These are phyloP conservation scores for Pythium coloratum DNA, from an alignment of 352 stramenopile genomes.

Conservation along the genomic window DNA sequence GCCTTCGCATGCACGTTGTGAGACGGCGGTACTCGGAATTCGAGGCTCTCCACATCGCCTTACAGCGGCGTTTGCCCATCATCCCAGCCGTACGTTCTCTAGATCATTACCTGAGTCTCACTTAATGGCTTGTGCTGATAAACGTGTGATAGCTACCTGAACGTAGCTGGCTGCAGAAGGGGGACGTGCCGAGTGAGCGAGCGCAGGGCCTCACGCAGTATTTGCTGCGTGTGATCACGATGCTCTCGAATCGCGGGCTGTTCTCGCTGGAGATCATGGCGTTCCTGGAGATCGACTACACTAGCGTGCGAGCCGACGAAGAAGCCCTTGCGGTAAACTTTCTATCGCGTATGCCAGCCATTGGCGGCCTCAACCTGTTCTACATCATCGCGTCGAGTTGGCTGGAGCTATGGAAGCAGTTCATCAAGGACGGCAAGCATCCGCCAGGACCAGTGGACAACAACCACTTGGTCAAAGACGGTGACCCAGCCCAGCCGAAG, in stretches of 20 bases:
- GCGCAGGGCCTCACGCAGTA: conserved; percentile 45
- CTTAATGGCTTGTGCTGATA: neutral
- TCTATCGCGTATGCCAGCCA: conserved; percentile 22
- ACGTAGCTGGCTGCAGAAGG: conserved; percentile 46
- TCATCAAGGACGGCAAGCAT: conserved; percentile 20
- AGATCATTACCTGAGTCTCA: no score
- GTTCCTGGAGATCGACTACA: conserved; percentile 66
- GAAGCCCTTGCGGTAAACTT: conserved; percentile 50
- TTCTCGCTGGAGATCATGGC: conserved; percentile 71
- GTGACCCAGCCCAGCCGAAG: conserved; percentile 5
- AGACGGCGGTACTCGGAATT: conserved; percentile 72
- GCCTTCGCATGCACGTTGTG: conserved; percentile 63
- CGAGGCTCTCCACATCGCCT: conserved; percentile 37
- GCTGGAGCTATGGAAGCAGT: conserved; percentile 53
- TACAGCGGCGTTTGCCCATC: conserved; percentile 49
- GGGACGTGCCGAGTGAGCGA: conserved; percentile 35
- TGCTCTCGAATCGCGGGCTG: conserved; percentile 49
- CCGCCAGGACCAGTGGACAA: conserved; percentile 42
- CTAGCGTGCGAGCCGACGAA: conserved; percentile 52
- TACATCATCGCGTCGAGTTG: conserved; percentile 41
- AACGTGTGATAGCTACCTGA: conserved; percentile 35
- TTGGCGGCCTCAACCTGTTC: conserved; percentile 28
- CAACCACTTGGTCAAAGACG: conserved; percentile 31
- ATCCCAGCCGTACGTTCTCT: conserved; percentile 36
- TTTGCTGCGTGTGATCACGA: conserved; percentile 47